Percentiles rank a stretch among this genome's conserved stretches.
phyloP scores from a whole-genome alignment of 345 rosid species.

The Eucalyptus dawsonii region DNA sequence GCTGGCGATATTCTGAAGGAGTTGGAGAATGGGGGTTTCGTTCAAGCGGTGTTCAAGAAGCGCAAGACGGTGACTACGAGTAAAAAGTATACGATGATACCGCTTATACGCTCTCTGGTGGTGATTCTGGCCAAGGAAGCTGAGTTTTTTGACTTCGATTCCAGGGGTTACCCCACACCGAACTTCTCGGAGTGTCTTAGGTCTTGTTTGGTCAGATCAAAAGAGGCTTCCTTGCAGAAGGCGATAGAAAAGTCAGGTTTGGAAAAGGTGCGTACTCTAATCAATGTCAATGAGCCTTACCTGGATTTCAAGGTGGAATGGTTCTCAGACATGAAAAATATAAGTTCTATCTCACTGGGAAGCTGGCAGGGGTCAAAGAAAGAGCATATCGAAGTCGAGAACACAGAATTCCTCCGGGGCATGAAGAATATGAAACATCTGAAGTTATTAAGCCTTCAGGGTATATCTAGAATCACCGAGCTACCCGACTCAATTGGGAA shows the following conservation, averaged over 20 bases:
- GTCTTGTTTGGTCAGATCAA: background rate
- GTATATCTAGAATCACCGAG: constrained; percentile 15
- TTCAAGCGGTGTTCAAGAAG: background rate
- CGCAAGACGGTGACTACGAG: background rate
- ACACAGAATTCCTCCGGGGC: constrained; percentile 5
- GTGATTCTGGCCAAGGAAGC: background rate
- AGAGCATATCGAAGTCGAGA: constrained; percentile 22
- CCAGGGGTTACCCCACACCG: background rate
- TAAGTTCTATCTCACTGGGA: constrained; percentile 20
- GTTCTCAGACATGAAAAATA: constrained; percentile 2
- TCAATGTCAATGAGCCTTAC: constrained; percentile 7
- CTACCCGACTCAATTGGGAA: background rate
- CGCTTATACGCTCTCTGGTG: background rate
- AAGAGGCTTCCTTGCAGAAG: background rate
- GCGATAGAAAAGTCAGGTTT: background rate
- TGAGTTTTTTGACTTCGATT: background rate
- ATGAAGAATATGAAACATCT: background rate
- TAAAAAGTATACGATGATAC: background rate
- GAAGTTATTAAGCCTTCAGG: constrained; percentile 24
- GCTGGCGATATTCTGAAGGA: background rate
- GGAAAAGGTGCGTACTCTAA: background rate
- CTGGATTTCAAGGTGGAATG: constrained; percentile 4
- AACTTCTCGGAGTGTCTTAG: background rate
- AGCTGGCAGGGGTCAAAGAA: constrained; percentile 6
- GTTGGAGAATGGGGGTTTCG: background rate